Conservation (phyloP, 352 stramenopile genomes). For the Globisporangium iwayamae region DNA sequence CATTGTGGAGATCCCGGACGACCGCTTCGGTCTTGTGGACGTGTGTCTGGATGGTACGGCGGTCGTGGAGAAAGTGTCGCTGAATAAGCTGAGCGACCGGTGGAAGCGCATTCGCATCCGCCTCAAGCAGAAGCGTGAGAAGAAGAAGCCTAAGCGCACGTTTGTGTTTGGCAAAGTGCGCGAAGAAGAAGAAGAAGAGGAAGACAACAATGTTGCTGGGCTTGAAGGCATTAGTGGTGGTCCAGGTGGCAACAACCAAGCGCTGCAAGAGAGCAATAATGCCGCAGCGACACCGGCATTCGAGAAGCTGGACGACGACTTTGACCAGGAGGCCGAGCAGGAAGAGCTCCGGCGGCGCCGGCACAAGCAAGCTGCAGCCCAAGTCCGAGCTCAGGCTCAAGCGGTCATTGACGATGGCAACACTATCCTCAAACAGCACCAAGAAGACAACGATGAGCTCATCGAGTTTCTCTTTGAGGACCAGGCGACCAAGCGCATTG, state of each 20-base stretch:
- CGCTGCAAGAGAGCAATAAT: constrained; percentile 12
- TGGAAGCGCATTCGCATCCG: constrained; percentile 60
- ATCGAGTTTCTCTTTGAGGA: constrained; percentile 61
- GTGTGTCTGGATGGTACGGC: constrained; percentile 59
- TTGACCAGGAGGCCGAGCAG: constrained; percentile 20
- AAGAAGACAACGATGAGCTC: constrained; percentile 12
- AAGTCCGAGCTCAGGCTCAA: not conserved
- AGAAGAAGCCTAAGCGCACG: constrained; percentile 30
- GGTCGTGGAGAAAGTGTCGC: constrained; percentile 40
- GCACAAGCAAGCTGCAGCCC: not conserved
- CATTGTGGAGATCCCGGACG: constrained; percentile 38
- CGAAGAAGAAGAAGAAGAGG: not conserved
- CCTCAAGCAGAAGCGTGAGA: constrained; percentile 24
- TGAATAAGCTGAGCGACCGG: constrained; percentile 56
- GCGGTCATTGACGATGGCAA: not conserved
- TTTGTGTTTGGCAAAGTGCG: constrained; percentile 43
- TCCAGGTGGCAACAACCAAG: constrained; percentile 5
- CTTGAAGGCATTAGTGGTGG: not conserved
- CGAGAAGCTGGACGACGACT: constrained; percentile 31
- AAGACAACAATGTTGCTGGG: not conserved
- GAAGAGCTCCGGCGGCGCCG: constrained; percentile 21
- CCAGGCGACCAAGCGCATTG: constrained; percentile 40
- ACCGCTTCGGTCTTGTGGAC: constrained; percentile 59
- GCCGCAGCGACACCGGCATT: constrained; percentile 17
- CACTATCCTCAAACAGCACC: not conserved